Evolutionary conservation across 108 stramenopile species (phyloP), one percentile per base, ranked within the genome.

Genomic region (Cyclotella distinguenda): DNA sequence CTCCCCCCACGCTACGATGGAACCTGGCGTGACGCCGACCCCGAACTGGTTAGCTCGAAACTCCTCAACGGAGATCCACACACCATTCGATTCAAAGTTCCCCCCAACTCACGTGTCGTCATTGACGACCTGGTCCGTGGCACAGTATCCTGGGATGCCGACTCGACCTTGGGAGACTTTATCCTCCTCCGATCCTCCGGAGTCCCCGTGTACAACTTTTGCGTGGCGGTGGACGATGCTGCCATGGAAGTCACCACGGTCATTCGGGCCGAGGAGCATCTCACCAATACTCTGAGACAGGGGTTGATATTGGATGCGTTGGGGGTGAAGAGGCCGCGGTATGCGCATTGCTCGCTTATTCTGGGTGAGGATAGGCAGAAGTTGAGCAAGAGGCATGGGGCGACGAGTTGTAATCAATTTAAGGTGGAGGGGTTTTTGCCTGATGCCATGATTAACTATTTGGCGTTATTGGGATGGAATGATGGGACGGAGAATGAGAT

Each of bases 181-280:
- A 97, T 98, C 63, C 64, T 98, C 30, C 65, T 98, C 45, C 90
- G 97, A 35, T 93, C 91, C 9, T 83, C 75, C 18, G 96, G 96
- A 34, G 87, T 98, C 16, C 97, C 97, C 0, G 96, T 98, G 0
- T 98, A 98, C 84, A 98, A 98, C 84, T 98, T 98, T 83, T 98
- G 97, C 70, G 97, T 98, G 3, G 96, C 97, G 13, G 95, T 98
- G 13, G 97, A 98, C 67, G 97, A 98, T 74, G 96, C 96, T 21
- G 38, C 66, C 42, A 98, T 98, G 97, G 94, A 93, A 30, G 91
- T 98, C 56, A 95, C 96, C 11, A 96, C 95, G 8, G 97, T 98
- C 11, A 87, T 98, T 47, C 95, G 97, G 21, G 97, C 97, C 9
- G 97, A 98, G 66, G 97, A 98, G 77, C 97, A 98, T 72, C 80